Evolutionary conservation across 805 yeast species (phyloP), one percentile per base, ranked within the genome.

Genomic region (Hanseniaspora pseudoguilliermondii): DNA sequence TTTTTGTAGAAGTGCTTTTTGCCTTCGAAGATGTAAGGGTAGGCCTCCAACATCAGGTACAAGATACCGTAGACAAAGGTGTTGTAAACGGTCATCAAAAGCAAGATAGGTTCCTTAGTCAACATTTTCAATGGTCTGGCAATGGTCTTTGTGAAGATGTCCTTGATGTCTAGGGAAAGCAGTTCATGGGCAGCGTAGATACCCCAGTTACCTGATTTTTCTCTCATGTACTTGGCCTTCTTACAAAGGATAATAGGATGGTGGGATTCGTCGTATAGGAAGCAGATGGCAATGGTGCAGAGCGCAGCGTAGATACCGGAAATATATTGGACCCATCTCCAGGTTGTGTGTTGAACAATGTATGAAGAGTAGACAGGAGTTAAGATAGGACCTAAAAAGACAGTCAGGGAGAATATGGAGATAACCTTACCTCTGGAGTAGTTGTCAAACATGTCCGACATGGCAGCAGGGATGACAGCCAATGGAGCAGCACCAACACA

Each of bases 291-390:
- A 20, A 73, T 65, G 15, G 70, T 57, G 1, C 75, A 63, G 1
- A 72, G 61, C 13, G 77, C 72, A 5, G 76, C 66, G 66, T 83
- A 67, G 55, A 85, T 80, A 59, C 86, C 91, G 2, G 82, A 75
- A 57, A 86, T 70, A 66, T 86, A 87, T 60, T 74, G 76, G 13
- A 86, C 77, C 95, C 95, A 87, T 65, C 95, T 75, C 95, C 95
- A 86, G 18, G 88, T 86, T 44, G 88, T 71, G 55, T 75, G 72
- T 56, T 80, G 76, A n/a, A 74, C 76, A 46, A 83, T 80, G 66
- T 82, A 86, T 0, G 83, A 82, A 58, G 90, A 86, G 49, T 79
- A 78, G 57, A 89, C 80, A 18, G 96, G 96, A 0, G 91, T 91
- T 39, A 84, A 56, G 72, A 86, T 75, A 21, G 96, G 96, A 57